Evolutionary conservation across 129 eudicot genomes (phyloP).

Genomic region (Artemisia tridentata): DNA sequence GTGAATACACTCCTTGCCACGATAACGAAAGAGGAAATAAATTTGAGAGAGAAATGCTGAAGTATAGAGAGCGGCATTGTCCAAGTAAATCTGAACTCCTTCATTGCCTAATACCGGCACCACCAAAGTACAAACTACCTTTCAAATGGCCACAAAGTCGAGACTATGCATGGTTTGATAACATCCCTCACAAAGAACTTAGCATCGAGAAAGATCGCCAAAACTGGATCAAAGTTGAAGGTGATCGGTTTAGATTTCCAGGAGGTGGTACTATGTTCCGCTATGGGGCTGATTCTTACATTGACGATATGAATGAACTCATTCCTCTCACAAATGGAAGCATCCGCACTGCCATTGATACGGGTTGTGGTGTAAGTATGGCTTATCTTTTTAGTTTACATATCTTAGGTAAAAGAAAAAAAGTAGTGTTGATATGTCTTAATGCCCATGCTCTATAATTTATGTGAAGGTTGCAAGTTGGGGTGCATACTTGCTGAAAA

Average conservation of each 20-base stretch:
- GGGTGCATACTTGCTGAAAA: conserved; percentile 88
- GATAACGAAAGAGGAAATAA: conserved; percentile 63
- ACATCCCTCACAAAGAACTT: conserved; percentile 95
- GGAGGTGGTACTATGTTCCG: conserved; percentile 99
- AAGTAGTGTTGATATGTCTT: neutral
- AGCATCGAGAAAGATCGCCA: conserved; percentile 90
- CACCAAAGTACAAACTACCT: conserved; percentile 79
- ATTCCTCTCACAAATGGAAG: conserved; percentile 76
- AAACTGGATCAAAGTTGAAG: conserved; percentile 95
- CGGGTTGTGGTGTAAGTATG: conserved; percentile 96
- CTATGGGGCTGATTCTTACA: conserved; percentile 93
- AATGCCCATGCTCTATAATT: neutral
- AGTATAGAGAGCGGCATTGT: conserved; percentile 90
- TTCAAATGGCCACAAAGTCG: conserved; percentile 97
- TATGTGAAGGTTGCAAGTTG: conserved; percentile 88
- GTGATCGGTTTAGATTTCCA: conserved; percentile 84
- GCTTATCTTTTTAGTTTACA: neutral
- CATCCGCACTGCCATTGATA: conserved; percentile 87
- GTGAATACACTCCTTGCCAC: conserved; percentile 93
- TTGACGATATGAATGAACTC: conserved; percentile 75
- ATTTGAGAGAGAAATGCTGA: conserved; percentile 68
- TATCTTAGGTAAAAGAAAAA: neutral
- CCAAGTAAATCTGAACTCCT: conserved; percentile 71
- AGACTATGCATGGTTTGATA: conserved; percentile 85
- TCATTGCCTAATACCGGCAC: conserved; percentile 83